phyloP scores from a whole-genome alignment of 2,329 filamentous ascomycete species.

The Zasmidium citrigriseum region DNA sequence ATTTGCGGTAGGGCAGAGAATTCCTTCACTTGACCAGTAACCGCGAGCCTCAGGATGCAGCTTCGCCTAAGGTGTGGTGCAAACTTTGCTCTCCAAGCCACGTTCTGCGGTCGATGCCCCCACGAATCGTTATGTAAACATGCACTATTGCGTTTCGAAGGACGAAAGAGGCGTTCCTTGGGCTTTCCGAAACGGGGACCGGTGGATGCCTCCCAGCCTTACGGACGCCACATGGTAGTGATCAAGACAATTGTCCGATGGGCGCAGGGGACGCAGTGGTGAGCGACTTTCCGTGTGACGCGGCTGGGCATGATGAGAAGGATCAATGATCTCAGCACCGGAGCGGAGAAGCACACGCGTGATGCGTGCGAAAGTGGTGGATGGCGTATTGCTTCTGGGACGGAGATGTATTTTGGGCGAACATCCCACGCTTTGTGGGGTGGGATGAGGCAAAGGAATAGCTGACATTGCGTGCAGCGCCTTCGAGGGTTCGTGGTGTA shows the following conservation, averaged over 20 bases:
- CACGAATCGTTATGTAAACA: not conserved
- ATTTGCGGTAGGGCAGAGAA: not conserved
- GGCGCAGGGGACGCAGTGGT: not conserved
- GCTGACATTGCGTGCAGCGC: not conserved
- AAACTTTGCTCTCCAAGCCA: not conserved
- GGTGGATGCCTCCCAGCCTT: not conserved
- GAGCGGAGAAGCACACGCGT: not conserved
- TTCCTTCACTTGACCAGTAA: too few species aligned
- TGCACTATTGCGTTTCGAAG: not conserved
- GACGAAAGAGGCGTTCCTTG: too few species aligned
- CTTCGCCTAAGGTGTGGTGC: not conserved
- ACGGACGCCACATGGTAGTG: not conserved
- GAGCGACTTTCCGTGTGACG: not conserved
- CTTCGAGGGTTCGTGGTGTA: not conserved
- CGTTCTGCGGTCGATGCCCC: not conserved
- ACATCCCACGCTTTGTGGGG: not conserved
- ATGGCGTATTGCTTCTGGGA: not conserved
- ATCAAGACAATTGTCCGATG: not conserved
- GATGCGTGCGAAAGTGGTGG: not conserved
- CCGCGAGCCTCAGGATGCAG: not conserved
- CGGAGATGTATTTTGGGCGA: not conserved
- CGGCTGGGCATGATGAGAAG: not conserved
- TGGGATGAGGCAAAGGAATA: not conserved
- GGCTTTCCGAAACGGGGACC: too few species aligned
- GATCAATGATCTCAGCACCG: not conserved